Evolutionary conservation across 805 yeast genomes (phyloP).

Genomic region (Torulaspora franciscae): DNA sequence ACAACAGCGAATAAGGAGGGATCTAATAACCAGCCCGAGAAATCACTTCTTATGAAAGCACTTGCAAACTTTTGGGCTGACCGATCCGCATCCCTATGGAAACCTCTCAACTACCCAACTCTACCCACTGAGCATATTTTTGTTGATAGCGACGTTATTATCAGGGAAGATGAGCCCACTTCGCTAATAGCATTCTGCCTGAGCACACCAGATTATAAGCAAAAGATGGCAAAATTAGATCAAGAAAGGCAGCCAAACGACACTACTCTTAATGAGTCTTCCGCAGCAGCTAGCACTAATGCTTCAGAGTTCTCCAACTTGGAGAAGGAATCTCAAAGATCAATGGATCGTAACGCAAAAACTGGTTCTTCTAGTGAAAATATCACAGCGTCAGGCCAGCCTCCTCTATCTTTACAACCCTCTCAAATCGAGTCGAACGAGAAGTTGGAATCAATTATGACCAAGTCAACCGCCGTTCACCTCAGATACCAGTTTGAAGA

Average conservation of each 20-base stretch:
- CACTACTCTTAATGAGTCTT: constrained; percentile 5
- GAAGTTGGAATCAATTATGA: constrained; percentile 60
- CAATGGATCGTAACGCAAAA: constrained; percentile 2
- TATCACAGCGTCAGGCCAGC: constrained; percentile 1
- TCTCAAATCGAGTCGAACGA: constrained; percentile 19
- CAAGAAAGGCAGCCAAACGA: constrained; percentile 12
- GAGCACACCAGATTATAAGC: constrained; percentile 75
- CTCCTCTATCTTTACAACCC: constrained; percentile 2
- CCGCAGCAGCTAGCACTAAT: constrained; percentile 3
- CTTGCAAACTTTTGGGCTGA: constrained; percentile 96
- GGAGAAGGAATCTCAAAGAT: constrained; percentile 8
- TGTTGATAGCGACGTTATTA: constrained; percentile 88
- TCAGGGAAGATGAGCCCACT: constrained; percentile 94
- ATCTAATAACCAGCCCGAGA: constrained; percentile 49
- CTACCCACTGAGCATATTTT: constrained; percentile 79
- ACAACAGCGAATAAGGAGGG: constrained; percentile 26
- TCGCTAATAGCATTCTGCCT: constrained; percentile 90
- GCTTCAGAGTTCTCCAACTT: constrained; percentile 5
- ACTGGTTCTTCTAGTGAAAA: constrained; percentile 4
- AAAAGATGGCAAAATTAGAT: constrained; percentile 45
- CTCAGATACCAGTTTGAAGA: constrained; percentile 88
- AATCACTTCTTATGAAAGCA: constrained; percentile 72
- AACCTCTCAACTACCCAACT: constrained; percentile 80
- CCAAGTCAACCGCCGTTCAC: constrained; percentile 82
- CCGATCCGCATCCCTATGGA: constrained; percentile 92